A percentile compares a stretch with the other conserved stretches of the same genome.
Conservation (phyloP, 345 rosid species). For the Dipteronia dyeriana region DNA sequence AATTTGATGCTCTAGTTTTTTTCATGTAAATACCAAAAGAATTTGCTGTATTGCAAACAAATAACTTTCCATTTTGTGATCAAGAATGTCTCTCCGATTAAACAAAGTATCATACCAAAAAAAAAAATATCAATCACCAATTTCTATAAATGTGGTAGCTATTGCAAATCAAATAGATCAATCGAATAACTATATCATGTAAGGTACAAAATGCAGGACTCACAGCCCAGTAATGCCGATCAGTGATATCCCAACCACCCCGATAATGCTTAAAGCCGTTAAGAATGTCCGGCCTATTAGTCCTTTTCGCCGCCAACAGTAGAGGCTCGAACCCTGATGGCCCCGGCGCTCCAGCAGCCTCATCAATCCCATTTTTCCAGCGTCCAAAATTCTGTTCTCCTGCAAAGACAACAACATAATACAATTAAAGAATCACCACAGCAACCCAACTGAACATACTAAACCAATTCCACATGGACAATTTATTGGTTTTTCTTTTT, state of each 20-base stretch:
- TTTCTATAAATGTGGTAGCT: not conserved
- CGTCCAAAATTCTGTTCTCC: constrained; percentile 56
- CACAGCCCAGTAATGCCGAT: constrained; percentile 93
- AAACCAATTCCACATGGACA: not conserved
- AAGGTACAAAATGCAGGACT: constrained; percentile 31
- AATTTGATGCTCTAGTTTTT: not conserved
- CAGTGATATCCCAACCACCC: constrained; percentile 90
- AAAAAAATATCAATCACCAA: not conserved
- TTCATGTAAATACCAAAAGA: not conserved
- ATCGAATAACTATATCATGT: not conserved
- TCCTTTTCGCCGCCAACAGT: constrained; percentile 76
- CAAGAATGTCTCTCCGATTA: not conserved
- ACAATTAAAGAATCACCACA: not conserved
- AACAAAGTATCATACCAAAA: not conserved
- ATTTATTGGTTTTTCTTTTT: not conserved
- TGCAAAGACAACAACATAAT: constrained; percentile 25
- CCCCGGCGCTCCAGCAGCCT: constrained; percentile 57
- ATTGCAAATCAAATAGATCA: constrained; percentile 3
- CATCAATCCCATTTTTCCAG: constrained; percentile 55
- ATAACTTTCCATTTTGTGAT: not conserved
- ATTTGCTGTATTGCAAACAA: not conserved
- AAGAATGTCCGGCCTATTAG: constrained; percentile 86
- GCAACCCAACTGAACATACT: not conserved
- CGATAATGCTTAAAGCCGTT: constrained; percentile 58
- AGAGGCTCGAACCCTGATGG: constrained; percentile 43